These are phyloP conservation scores for Guyanaporus albipodus DNA, from an alignment of 768 basidiomycete species.

Conservation along the genomic window DNA sequence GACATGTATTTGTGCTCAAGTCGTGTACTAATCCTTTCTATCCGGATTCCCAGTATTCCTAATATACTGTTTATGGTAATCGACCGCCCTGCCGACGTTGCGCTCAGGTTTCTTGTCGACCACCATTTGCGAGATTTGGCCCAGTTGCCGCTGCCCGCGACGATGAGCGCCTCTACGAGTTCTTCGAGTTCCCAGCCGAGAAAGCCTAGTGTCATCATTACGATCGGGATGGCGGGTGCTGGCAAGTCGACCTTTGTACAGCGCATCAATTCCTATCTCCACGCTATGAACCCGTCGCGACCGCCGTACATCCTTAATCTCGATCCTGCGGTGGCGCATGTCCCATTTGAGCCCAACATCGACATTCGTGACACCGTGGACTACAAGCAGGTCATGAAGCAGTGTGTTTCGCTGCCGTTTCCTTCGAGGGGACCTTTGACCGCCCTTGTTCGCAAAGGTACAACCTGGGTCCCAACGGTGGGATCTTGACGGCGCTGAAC, in stretches of 20 bases:
- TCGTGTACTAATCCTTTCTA: neutral
- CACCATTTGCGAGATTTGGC: slow-evolving; percentile 2
- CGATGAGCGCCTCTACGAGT: slow-evolving; percentile 23
- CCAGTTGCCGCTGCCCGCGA: neutral
- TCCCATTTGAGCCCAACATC: slow-evolving; percentile 95
- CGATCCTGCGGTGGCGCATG: slow-evolving; percentile 89
- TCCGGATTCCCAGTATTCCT: too few relatives aligned
- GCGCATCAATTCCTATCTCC: slow-evolving; percentile 88
- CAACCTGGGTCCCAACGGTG: slow-evolving; percentile 97
- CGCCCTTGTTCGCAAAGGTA: slow-evolving; percentile 54
- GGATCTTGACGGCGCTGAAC: slow-evolving; percentile 94
- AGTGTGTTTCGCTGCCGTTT: slow-evolving; percentile 65
- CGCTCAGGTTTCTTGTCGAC: slow-evolving; percentile 3
- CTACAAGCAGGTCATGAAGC: slow-evolving; percentile 99
- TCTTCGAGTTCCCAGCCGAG: slow-evolving; percentile 12
- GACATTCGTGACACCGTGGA: slow-evolving; percentile 98
- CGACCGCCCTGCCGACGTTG: too few relatives aligned
- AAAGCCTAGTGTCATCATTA: slow-evolving; percentile 81
- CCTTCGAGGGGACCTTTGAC: slow-evolving; percentile 11
- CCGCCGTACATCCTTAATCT: slow-evolving; percentile 96
- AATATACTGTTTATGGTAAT: slow-evolving; percentile 20
- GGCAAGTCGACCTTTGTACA: slow-evolving; percentile 98
- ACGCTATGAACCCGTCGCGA: slow-evolving; percentile 55
- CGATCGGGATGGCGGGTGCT: slow-evolving; percentile 95
- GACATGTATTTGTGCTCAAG: slow-evolving; percentile 4